Base-by-base conservation (phyloP, 768 basidiomycete genomes). In the Polyporus arcularius region DNA sequence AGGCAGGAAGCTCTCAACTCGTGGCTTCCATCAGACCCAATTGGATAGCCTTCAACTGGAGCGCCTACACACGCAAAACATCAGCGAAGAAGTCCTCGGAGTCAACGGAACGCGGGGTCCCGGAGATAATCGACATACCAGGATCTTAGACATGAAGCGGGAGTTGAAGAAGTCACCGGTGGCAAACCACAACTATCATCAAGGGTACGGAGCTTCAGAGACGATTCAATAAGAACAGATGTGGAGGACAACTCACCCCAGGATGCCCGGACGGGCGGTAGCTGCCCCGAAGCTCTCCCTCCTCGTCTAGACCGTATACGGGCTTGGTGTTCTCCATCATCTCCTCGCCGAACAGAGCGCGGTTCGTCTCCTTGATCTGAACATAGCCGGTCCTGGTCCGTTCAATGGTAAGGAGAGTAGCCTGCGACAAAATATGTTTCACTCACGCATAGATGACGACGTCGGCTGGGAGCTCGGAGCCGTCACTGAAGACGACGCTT, bases 201-300 rank as follows among this genome's bases (percentile, higher is more conserved):
- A 35, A 6, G 21, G 35, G 35, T 3, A 35, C 35, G 6, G 35
- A 6, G 35, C 35, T 35, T 35, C 35, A 35, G 35, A 11, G 11
- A 35, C 11, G 35, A 11, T 35, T 35, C 35, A 11, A 35, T 11
- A 3, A 1, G 35, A 26, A 11, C 35, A 52, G 21, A 12, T 9
- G 30, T 18, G 9, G 11, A 46, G 31, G 31, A 69, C 12, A 4
- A n/a, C 74, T 53, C 52, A 78, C 78, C 2, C 76, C 79, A 30
- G 78, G 79, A 63, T 79, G 76, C 2, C 80, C 80, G 2, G 76
- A 72, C 5, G 77, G 78, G 10, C 75, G 70, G 57, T 76, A 80
- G 52, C 71, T 65, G 4, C 75, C 75, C 40, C 61, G 64, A 2
- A 76, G 35, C 56, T 80, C 80, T 0, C 77, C 78, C 59, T 80